Base-by-base conservation (phyloP, 2,329 filamentous ascomycete genomes). In the Teratosphaeria pseudoeucalypti region DNA sequence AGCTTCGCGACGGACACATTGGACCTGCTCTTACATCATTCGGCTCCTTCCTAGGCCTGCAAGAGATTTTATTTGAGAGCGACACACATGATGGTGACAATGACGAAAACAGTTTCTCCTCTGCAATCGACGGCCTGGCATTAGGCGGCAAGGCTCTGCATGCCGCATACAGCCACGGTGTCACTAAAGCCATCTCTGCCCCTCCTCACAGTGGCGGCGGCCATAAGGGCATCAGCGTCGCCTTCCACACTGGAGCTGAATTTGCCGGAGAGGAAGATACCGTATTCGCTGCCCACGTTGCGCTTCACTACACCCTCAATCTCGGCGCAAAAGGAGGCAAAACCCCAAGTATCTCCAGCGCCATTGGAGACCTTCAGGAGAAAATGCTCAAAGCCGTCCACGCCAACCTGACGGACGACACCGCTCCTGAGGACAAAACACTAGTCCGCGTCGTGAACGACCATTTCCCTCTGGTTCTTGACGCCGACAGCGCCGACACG, bases 401-500 rank as follows among this genome's bases (percentile, higher is more conserved):
- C 12, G 72, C 74, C 5, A 73, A 63, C 71, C 2, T 64, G 63
- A 9, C 59, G 72, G 6, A 81, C 83, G 66, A 71, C 72, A 0
- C 73, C 76, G 2, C 85, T 78, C 65, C 75, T 85, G 23, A 77
- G 74, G 61, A 76, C 9, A n/a, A 43, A 7, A 61, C 59, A 16
- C 60, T 70, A 2, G 19, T 54, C 7, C 53, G 77, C 64, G 84
- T 86, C 0, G 73, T 86, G 2, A 67, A 74, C 2, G 84, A 82
- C 26, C 72, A 79, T 2, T 66, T 81, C 1, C 78, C 84, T 0
- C 76, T 88, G 0, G 82, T 80, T 3, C 67, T 88, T 11, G 83
- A 79, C 0, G 81, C 81, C 11, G 81, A 87, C 66, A 85, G 81
- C 61, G 85, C 85, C 6, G 85, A 88, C 65, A 77, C 78, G 23